Percentiles rank a stretch among this genome's conserved stretches.
phyloP scores from a whole-genome alignment of 306 rosid genomes.

The Vigna radiata region DNA sequence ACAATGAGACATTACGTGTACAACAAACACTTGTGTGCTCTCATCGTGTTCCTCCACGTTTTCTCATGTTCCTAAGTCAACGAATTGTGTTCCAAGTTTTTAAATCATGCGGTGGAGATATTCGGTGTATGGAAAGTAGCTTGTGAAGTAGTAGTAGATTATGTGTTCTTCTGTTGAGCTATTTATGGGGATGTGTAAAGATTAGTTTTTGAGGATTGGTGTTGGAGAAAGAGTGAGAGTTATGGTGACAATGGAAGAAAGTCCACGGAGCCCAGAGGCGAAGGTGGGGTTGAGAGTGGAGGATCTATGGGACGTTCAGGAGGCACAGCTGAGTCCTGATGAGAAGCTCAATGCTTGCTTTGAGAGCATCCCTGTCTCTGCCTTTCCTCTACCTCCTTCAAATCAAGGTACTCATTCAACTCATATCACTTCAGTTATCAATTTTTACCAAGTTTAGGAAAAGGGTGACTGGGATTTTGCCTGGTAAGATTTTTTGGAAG shows the following conservation, averaged over 20 bases:
- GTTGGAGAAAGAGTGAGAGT: neutral
- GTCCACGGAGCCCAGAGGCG: constrained; percentile 92
- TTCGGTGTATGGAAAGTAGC: neutral
- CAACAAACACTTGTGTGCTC: neutral
- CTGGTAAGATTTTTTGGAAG: neutral
- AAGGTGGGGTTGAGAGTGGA: constrained; percentile 86
- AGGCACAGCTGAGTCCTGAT: constrained; percentile 77
- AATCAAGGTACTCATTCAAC: constrained; percentile 56
- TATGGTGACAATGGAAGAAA: constrained; percentile 49
- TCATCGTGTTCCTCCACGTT: constrained; percentile 39
- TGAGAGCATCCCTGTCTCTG: constrained; percentile 88
- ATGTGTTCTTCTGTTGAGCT: constrained; percentile 6
- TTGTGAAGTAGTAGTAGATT: neutral
- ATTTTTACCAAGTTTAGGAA: neutral
- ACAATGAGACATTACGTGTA: constrained; percentile 18
- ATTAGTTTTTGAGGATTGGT: constrained; percentile 40
- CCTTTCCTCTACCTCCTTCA: constrained; percentile 72
- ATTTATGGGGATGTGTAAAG: constrained; percentile 1
- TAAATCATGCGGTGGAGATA: constrained; percentile 39
- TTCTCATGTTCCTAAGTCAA: neutral
- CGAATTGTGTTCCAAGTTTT: neutral
- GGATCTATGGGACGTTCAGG: constrained; percentile 84
- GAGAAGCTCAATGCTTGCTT: constrained; percentile 93
- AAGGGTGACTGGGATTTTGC: neutral
- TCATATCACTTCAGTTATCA: neutral